phyloP scores from a whole-genome alignment of 805 yeast species.

The Kuraishia hungarica region DNA sequence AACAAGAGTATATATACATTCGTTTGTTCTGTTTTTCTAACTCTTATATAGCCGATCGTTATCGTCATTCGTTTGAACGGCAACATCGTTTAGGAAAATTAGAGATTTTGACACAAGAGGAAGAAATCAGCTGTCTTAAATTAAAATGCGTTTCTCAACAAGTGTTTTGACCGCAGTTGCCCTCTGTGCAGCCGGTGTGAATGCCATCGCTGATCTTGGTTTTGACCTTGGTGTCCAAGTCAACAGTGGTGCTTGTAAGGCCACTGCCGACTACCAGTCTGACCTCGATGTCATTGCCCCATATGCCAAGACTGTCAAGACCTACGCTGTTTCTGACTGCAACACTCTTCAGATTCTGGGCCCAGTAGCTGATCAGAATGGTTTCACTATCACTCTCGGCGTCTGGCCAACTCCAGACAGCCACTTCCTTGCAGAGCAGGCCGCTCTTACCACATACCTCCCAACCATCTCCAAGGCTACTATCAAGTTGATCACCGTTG shows the following conservation, averaged over 20 bases:
- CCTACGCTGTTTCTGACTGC: slow-evolving; percentile 92
- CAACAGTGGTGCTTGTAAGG: slow-evolving; percentile 68
- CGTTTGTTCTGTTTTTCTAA: background rate
- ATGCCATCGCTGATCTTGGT: slow-evolving; percentile 41
- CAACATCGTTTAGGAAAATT: background rate
- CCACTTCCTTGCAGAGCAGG: slow-evolving; percentile 67
- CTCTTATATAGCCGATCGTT: background rate
- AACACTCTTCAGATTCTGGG: slow-evolving; percentile 78
- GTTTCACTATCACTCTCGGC: slow-evolving; percentile 74
- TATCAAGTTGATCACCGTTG: slow-evolving; percentile 76
- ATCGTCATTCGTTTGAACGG: background rate
- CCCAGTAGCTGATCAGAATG: slow-evolving; percentile 76
- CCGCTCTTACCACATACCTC: slow-evolving; percentile 60
- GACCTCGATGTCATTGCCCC: slow-evolving; percentile 56
- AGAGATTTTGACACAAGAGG: background rate
- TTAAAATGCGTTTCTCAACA: slow-evolving; percentile 18
- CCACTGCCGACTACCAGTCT: slow-evolving; percentile 54
- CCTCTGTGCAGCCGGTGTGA: slow-evolving; percentile 7
- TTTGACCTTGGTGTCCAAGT: slow-evolving; percentile 83
- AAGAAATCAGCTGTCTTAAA: background rate
- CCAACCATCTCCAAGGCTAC: slow-evolving; percentile 64
- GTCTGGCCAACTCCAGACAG: slow-evolving; percentile 90
- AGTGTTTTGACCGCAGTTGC: slow-evolving; percentile 16
- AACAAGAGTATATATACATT: background rate
- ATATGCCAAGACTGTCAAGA: slow-evolving; percentile 63